Evolutionary conservation across 495 filamentous ascomycete species (phyloP).

Genomic region (Penicillium egyptiacum): DNA sequence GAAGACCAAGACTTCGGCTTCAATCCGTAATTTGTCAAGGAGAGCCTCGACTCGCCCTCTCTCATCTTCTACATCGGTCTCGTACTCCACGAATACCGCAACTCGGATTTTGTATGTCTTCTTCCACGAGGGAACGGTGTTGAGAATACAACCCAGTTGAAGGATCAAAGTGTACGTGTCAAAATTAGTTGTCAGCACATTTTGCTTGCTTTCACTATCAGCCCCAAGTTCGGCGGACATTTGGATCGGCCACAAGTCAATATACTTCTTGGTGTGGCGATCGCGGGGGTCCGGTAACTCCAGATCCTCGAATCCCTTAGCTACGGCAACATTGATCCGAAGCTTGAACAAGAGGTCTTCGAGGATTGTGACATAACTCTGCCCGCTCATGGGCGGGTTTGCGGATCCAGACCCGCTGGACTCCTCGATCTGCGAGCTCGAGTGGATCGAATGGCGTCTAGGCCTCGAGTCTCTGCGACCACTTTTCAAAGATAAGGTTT

Average conservation of each 20-base stretch:
- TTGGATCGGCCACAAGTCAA: constrained; percentile 87
- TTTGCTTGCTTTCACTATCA: constrained; percentile 58
- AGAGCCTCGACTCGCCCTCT: constrained; percentile 68
- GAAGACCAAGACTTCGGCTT: constrained; percentile 76
- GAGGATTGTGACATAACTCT: constrained; percentile 77
- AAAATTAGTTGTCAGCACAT: constrained; percentile 83
- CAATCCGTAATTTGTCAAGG: constrained; percentile 77
- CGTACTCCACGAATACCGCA: constrained; percentile 85
- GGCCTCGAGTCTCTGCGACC: constrained; percentile 28
- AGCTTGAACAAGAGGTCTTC: constrained; percentile 78
- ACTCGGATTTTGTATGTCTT: constrained; percentile 73
- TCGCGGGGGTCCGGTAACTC: constrained; percentile 63
- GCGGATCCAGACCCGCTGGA: constrained; percentile 49
- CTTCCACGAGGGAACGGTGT: constrained; percentile 82
- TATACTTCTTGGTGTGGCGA: constrained; percentile 67
- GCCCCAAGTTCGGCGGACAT: constrained; percentile 76
- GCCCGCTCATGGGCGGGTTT: constrained; percentile 61
- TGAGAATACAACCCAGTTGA: constrained; percentile 80
- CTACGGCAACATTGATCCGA: constrained; percentile 82
- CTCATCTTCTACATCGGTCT: constrained; percentile 81
- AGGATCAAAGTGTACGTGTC: constrained; percentile 89
- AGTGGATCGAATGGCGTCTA: constrained; percentile 26
- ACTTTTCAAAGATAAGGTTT: constrained; percentile 34
- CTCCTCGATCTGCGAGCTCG: constrained; percentile 13
- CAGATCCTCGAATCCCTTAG: constrained; percentile 75